Percentiles rank a stretch among this genome's conserved stretches.
phyloP scores from a whole-genome alignment of 345 rosid species.

The Eutrema japonicum region DNA sequence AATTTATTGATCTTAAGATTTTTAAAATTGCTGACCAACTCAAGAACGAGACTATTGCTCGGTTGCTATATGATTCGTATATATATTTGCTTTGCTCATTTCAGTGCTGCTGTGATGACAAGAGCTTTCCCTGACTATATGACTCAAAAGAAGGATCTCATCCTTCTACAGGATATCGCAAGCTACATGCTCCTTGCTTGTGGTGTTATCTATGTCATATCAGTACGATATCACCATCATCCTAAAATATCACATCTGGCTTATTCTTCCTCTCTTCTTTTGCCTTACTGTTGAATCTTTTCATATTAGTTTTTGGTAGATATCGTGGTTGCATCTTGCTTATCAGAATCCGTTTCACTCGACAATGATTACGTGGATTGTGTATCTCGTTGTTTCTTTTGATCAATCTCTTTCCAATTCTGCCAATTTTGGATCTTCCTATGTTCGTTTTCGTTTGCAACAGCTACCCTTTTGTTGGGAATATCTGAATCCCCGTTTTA shows the following conservation, averaged over 20 bases:
- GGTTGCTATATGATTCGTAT: not conserved
- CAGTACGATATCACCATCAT: constrained; percentile 51
- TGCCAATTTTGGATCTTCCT: not conserved
- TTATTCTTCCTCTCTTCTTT: not conserved
- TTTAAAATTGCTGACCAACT: constrained; percentile 13
- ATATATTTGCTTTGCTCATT: constrained; percentile 17
- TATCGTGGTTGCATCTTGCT: constrained; percentile 15
- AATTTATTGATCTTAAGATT: not conserved
- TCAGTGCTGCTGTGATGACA: constrained; percentile 97
- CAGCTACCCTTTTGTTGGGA: not conserved
- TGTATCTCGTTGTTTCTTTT: constrained; percentile 4
- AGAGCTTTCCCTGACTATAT: constrained; percentile 84
- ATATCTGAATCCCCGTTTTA: not conserved
- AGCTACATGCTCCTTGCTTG: constrained; percentile 91
- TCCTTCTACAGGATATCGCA: constrained; percentile 80
- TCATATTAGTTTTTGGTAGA: constrained; percentile 3
- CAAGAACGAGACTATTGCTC: not conserved
- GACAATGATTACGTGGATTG: not conserved
- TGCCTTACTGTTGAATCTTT: not conserved
- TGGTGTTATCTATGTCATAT: constrained; percentile 73
- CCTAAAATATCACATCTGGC: not conserved
- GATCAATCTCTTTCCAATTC: not conserved
- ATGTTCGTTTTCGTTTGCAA: not conserved
- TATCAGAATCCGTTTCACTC: not conserved
- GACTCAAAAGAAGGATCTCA: constrained; percentile 49